phyloP scores from a whole-genome alignment of 2,329 filamentous ascomycete species.

The Dactylellina haptotyla region DNA sequence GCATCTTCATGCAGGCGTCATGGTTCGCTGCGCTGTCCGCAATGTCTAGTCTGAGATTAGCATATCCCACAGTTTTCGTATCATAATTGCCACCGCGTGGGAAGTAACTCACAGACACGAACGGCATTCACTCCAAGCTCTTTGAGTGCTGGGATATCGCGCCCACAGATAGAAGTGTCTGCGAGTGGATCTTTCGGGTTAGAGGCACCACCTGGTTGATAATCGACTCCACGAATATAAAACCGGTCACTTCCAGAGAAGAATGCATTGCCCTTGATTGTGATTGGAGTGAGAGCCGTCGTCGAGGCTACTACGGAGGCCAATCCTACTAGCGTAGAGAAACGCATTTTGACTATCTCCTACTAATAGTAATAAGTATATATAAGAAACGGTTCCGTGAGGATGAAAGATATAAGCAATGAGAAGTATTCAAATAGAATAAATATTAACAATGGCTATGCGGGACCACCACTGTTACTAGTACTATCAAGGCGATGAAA shows the following conservation, averaged over 20 bases:
- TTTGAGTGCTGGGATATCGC: constrained; percentile 84
- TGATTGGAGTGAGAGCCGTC: constrained; percentile 48
- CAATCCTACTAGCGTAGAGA: constrained; percentile 69
- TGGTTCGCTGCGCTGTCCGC: constrained; percentile 86
- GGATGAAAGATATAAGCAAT: no score
- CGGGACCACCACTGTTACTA: no score
- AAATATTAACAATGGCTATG: no score
- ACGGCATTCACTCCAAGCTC: constrained; percentile 88
- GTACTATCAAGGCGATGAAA: no score
- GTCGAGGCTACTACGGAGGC: constrained; percentile 55
- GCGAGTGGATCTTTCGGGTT: constrained; percentile 78
- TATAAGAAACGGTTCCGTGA: no score
- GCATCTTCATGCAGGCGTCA: constrained; percentile 82
- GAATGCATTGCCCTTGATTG: constrained; percentile 65
- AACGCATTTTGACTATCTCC: constrained; percentile 60
- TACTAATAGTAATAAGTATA: no score
- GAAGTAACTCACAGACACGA: constrained; percentile 72
- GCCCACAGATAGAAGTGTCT: constrained; percentile 74
- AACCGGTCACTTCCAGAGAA: constrained; percentile 71
- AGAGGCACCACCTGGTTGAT: constrained; percentile 73
- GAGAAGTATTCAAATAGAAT: no score
- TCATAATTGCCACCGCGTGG: neutral
- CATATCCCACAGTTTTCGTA: neutral
- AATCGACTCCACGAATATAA: constrained; percentile 73
- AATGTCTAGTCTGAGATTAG: constrained; percentile 67